These are phyloP conservation scores for Oropetium thomaeum DNA, from an alignment of 176 grass and related monocot genomes.

Conservation along the genomic window DNA sequence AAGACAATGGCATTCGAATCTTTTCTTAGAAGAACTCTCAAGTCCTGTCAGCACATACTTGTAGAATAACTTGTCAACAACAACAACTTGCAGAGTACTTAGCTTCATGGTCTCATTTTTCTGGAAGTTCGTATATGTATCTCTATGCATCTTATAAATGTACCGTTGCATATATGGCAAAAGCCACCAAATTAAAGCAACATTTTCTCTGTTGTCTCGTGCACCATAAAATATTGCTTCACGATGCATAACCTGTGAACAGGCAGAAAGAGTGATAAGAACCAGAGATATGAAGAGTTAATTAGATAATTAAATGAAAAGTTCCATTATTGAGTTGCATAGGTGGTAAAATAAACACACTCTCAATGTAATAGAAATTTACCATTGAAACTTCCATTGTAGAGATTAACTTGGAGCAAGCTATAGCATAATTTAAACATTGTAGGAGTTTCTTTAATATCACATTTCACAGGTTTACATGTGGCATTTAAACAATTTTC, in stretches of 20 bases:
- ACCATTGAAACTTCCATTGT: background rate
- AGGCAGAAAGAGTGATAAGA: conserved; percentile 40
- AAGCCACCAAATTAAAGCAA: conserved; percentile 59
- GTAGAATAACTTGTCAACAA: conserved; percentile 77
- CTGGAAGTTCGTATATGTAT: conserved; percentile 64
- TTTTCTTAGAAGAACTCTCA: conserved; percentile 58
- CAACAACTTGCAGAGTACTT: conserved; percentile 54
- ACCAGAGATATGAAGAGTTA: background rate
- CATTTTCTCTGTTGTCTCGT: conserved; percentile 56
- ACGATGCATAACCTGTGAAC: conserved; percentile 63
- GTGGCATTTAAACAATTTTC: background rate
- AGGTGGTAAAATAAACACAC: conserved; percentile 14
- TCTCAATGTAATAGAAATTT: background rate
- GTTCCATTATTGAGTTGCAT: conserved; percentile 5
- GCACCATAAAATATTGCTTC: conserved; percentile 90
- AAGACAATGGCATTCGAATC: conserved; percentile 64
- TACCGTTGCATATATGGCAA: conserved; percentile 88
- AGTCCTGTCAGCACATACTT: conserved; percentile 62
- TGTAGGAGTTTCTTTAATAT: background rate
- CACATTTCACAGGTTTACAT: conserved; percentile 15
- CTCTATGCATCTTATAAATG: conserved; percentile 61
- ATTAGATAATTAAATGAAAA: conserved; percentile 10
- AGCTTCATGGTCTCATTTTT: conserved; percentile 53
- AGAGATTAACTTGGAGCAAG: background rate
- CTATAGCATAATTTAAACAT: background rate